Evolutionary conservation across 768 basidiomycete species (phyloP).

Genomic region (Hebeloma cylindrosporum): DNA sequence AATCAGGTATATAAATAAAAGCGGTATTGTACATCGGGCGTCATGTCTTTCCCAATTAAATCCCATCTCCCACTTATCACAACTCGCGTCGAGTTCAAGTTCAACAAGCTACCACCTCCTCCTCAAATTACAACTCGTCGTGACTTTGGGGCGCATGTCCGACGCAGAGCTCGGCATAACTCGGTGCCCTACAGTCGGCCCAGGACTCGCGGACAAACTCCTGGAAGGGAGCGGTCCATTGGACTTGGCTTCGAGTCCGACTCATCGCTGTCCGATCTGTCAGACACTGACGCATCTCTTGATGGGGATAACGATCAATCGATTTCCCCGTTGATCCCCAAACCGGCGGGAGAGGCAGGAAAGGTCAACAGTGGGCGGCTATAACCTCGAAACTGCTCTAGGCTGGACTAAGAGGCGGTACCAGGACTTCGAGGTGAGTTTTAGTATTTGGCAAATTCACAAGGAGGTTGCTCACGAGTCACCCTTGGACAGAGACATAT

Average conservation of each 20-base stretch:
- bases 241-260: neutral
- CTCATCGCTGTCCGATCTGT: neutral
- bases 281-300: neutral
- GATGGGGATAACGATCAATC: neutral
- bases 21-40: neutral
- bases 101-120: slow-evolving; percentile 3
- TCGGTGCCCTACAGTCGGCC: neutral
- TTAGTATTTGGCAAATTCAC: neutral
- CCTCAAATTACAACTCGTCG: slow-evolving; percentile 3
- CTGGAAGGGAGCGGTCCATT: neutral
- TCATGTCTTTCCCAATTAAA: slow-evolving; percentile 2
- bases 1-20: neutral
- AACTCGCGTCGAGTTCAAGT: slow-evolving; percentile 6
- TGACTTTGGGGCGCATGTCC: neutral
- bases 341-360: slow-evolving; percentile 8
- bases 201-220: neutral
- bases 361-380: neutral
- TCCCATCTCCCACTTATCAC: slow-evolving; percentile 10
- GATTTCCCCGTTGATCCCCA: neutral
- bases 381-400: slow-evolving; percentile 1
- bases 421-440: too few relatives aligned
- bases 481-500: neutral
- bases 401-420: neutral
- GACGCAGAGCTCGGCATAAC: neutral
- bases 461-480: neutral